Evolutionary conservation across 129 eudicot species (phyloP).

Genomic region (Ambrosia artemisiifolia): DNA sequence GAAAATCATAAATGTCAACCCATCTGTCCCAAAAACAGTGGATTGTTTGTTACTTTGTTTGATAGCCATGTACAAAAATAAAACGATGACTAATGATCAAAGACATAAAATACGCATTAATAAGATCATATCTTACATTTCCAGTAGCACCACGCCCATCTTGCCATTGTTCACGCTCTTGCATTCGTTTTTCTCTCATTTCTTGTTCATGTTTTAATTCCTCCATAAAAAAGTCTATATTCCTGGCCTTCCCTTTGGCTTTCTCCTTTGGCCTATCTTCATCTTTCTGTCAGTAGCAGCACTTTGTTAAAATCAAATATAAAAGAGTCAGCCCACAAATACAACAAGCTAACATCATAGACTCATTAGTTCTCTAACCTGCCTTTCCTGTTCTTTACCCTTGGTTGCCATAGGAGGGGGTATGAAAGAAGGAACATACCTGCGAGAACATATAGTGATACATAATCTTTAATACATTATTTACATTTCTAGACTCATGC

Average conservation of each 20-base stretch:
- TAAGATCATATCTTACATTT: conserved; percentile 47
- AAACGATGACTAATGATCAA: background rate
- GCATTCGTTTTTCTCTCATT: conserved; percentile 89
- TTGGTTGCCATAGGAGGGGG: conserved; percentile 97
- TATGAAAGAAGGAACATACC: conserved; percentile 98
- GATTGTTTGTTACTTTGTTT: background rate
- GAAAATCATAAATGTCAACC: background rate
- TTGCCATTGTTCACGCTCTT: conserved; percentile 85
- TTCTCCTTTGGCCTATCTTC: conserved; percentile 93
- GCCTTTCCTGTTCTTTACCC: conserved; percentile 77
- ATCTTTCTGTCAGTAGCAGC: conserved; percentile 44
- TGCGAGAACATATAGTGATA: conserved; percentile 42
- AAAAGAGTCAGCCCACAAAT: conserved; percentile 4
- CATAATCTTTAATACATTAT: conserved; percentile 29
- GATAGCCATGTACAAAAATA: background rate
- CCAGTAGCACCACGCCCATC: conserved; percentile 75
- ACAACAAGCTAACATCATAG: conserved; percentile 11
- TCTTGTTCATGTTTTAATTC: conserved; percentile 94
- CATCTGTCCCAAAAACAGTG: background rate
- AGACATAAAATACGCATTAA: background rate
- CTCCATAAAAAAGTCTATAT: conserved; percentile 95
- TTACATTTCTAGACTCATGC: background rate
- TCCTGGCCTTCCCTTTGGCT: conserved; percentile 82
- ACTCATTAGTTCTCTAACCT: conserved; percentile 42
- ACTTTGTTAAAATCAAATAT: background rate